A percentile compares a stretch with the other conserved stretches of the same genome.
Conservation (phyloP, 2,329 filamentous ascomycete species). For the Chlorencoelia australis region DNA sequence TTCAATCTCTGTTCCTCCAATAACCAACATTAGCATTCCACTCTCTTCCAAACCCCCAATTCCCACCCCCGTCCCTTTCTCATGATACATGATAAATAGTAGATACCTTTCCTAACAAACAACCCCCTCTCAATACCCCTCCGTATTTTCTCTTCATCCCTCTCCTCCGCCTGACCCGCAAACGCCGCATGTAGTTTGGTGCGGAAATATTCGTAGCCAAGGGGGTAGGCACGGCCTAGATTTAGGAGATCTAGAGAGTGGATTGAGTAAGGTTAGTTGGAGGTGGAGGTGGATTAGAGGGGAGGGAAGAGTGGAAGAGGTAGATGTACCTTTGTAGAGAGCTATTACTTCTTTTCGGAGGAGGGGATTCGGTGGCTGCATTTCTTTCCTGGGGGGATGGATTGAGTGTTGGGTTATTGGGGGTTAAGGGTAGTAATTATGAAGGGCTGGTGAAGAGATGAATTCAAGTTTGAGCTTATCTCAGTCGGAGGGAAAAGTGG, state of each 20-base stretch:
- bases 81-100: too few species aligned
- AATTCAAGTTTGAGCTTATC: too few species aligned
- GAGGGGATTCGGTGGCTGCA: slow-evolving; percentile 23
- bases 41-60: neutral
- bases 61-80: neutral
- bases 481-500: too few species aligned
- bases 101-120: slow-evolving; percentile 89
- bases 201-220: slow-evolving; percentile 75
- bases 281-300: neutral
- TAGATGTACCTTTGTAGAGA: slow-evolving; percentile 69
- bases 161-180: slow-evolving; percentile 58
- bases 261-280: neutral
- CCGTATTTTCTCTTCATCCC: slow-evolving; percentile 64
- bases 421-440: too few species aligned
- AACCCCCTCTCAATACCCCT: slow-evolving; percentile 68
- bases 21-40: slow-evolving; percentile 6
- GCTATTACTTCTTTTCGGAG: slow-evolving; percentile 71
- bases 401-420: too few species aligned
- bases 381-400: too few species aligned
- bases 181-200: slow-evolving; percentile 79
- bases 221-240: slow-evolving; percentile 76
- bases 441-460: too few species aligned
- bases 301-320: neutral
- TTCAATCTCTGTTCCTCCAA: slow-evolving; percentile 63
- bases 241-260: slow-evolving; percentile 61